These are phyloP conservation scores for Pleurotus citrinopileatus DNA, from an alignment of 768 basidiomycete genomes.

Conservation along the genomic window DNA sequence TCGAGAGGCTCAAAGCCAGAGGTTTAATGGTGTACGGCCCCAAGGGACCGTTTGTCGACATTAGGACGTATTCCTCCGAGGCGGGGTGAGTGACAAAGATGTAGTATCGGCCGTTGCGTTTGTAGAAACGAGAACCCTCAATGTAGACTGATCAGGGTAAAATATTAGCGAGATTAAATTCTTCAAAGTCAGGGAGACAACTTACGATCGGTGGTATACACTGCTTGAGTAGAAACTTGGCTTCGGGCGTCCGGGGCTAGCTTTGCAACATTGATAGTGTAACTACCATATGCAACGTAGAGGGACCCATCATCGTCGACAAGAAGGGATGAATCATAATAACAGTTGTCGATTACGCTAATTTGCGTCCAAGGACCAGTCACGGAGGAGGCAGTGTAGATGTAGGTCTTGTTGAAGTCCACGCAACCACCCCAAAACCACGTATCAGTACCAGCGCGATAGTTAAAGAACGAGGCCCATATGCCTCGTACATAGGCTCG, in stretches of 20 bases:
- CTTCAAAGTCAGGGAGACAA: neutral
- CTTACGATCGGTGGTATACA: slow-evolving; percentile 5
- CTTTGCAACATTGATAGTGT: slow-evolving; percentile 12
- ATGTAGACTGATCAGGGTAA: slow-evolving; percentile 1
- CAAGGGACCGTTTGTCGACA: slow-evolving; percentile 12
- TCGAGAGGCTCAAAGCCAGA: slow-evolving; percentile 1
- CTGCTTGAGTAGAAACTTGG: slow-evolving; percentile 11
- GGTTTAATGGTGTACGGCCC: slow-evolving; percentile 14
- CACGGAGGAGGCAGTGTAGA: slow-evolving; percentile 12
- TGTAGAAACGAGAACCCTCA: slow-evolving; percentile 17
- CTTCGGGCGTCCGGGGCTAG: slow-evolving; percentile 14
- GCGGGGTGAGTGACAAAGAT: slow-evolving; percentile 16
- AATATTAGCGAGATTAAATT: neutral
- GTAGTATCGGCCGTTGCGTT: slow-evolving; percentile 16
- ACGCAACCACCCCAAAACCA: slow-evolving; percentile 19
- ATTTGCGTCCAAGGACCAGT: slow-evolving; percentile 16
- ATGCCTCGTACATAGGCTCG: slow-evolving; percentile 17
- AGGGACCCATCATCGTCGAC: slow-evolving; percentile 17
- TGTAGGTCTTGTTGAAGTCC: slow-evolving; percentile 16
- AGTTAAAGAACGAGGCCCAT: slow-evolving; percentile 18
- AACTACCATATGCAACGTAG: slow-evolving; percentile 16
- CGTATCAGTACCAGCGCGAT: slow-evolving; percentile 11
- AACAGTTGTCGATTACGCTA: slow-evolving; percentile 14
- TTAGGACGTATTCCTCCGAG: slow-evolving; percentile 9
- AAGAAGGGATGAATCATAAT: slow-evolving; percentile 16